Conservation (phyloP, 176 grass and related monocot species). For the Neostapfia colusana region DNA sequence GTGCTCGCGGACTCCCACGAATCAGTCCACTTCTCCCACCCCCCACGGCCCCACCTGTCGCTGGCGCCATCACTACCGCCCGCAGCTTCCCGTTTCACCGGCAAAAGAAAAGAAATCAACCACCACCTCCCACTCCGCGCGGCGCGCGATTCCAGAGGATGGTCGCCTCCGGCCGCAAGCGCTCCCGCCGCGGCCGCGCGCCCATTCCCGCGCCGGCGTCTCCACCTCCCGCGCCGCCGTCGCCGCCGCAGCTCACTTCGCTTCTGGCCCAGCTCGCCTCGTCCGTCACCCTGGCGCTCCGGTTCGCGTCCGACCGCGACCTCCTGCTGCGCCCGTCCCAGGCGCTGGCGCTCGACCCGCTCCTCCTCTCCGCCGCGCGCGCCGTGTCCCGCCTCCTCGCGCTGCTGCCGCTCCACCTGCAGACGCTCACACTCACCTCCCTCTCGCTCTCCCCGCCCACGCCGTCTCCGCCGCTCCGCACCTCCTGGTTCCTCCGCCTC, state of each 20-base stretch:
- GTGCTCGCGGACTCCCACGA: neutral
- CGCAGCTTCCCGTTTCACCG: neutral
- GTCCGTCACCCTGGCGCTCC: constrained; percentile 47
- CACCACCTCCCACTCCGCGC: neutral
- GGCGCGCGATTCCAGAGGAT: constrained; percentile 25
- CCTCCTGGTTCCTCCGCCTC: constrained; percentile 80
- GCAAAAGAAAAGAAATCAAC: neutral
- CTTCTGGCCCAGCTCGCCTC: constrained; percentile 53
- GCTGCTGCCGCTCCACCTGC: constrained; percentile 57
- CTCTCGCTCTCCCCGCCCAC: constrained; percentile 57
- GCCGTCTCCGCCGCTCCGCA: constrained; percentile 39
- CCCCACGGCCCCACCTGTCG: neutral
- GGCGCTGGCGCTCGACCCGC: constrained; percentile 46
- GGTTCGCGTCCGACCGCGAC: constrained; percentile 48
- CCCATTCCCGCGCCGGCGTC: neutral
- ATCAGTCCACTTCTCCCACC: constrained; percentile 13
- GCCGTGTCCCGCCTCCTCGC: constrained; percentile 55
- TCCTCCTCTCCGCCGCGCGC: constrained; percentile 43
- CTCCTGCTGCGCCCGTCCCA: constrained; percentile 40
- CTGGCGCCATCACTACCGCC: constrained; percentile 22
- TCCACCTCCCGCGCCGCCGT: neutral
- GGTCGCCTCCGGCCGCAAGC: constrained; percentile 37
- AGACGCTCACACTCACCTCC: constrained; percentile 61
- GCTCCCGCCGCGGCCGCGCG: constrained; percentile 32
- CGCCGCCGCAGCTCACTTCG: constrained; percentile 47